phyloP scores from a whole-genome alignment of 106 monocot genomes.

The Platanthera zijinensis region DNA sequence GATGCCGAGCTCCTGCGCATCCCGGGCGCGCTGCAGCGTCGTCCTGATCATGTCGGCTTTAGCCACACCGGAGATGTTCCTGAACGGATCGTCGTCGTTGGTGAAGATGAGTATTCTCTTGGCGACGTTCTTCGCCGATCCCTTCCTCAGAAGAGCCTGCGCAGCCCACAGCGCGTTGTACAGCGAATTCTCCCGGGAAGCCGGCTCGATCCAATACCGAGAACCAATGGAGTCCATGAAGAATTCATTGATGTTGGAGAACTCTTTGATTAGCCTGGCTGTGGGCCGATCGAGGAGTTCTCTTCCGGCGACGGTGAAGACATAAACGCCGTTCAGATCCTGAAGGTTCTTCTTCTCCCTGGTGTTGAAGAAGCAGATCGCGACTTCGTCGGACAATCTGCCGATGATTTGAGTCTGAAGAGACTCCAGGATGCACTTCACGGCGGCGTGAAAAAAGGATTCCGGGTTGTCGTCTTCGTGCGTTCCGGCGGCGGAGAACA shows the following conservation, averaged over 20 bases:
- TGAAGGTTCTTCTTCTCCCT: slow-evolving; percentile 92
- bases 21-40: slow-evolving; percentile 84
- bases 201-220: slow-evolving; percentile 57
- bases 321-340: slow-evolving; percentile 73
- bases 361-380: slow-evolving; percentile 92
- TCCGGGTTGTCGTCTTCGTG: slow-evolving; percentile 40
- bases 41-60: slow-evolving; percentile 93
- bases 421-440: slow-evolving; percentile 48
- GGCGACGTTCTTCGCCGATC: slow-evolving; percentile 51
- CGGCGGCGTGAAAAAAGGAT: slow-evolving; percentile 60
- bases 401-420: slow-evolving; percentile 82
- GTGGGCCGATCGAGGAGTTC: slow-evolving; percentile 84
- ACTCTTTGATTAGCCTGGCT: slow-evolving; percentile 87
- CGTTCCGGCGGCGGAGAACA: slow-evolving; percentile 48
- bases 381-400: slow-evolving; percentile 74
- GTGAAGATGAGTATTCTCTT: slow-evolving; percentile 86
- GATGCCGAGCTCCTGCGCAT: slow-evolving; percentile 85
- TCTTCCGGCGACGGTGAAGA: slow-evolving; percentile 70
- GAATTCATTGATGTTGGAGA: slow-evolving; percentile 47
- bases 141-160: slow-evolving; percentile 77
- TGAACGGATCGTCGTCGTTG: slow-evolving; percentile 95
- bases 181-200: slow-evolving; percentile 74
- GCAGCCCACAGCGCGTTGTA: slow-evolving; percentile 96
- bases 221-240: slow-evolving; percentile 67
- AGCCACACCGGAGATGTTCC: slow-evolving; percentile 39